Conservation (phyloP, 371 early-diverging fungal species). For the Mortierella sp. region DNA sequence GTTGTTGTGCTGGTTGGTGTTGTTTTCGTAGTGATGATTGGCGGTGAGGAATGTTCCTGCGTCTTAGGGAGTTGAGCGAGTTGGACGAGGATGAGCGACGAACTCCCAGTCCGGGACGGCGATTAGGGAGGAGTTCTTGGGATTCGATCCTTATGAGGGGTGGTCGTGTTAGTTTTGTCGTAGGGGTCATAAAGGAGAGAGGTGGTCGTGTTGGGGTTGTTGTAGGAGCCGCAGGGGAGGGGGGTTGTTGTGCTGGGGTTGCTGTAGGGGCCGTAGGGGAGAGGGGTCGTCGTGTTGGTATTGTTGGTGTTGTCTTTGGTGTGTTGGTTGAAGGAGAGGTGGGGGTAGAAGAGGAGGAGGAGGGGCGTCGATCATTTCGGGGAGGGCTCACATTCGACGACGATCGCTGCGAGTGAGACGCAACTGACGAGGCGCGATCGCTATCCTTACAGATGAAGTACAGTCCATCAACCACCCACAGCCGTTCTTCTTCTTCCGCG, state of each 20-base stretch:
- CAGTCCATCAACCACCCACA: neutral
- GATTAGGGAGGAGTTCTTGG: constrained; percentile 17
- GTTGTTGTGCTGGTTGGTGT: neutral
- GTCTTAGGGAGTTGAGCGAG: constrained; percentile 7
- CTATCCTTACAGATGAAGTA: neutral
- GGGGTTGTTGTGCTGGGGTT: too few relatives aligned
- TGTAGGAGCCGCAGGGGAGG: neutral
- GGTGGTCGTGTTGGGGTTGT: neutral
- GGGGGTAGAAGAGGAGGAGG: constrained; percentile 11
- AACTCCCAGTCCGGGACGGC: neutral
- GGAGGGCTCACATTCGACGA: constrained; percentile 63
- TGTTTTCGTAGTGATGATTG: neutral
- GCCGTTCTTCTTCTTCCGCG: neutral
- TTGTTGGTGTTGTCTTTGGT: too few relatives aligned
- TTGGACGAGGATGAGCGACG: constrained; percentile 5
- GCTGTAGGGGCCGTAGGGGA: too few relatives aligned
- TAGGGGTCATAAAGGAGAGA: neutral
- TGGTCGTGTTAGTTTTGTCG: neutral
- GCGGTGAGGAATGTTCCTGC: neutral
- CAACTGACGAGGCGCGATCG: neutral
- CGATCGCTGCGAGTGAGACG: neutral
- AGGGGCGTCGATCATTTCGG: neutral
- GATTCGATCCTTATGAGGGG: constrained; percentile 15
- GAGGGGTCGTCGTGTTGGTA: too few relatives aligned
- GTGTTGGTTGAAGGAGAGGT: neutral